Evolutionary conservation across 2,329 filamentous ascomycete species (phyloP).

Genomic region (Neofusicoccum cordaticola): DNA sequence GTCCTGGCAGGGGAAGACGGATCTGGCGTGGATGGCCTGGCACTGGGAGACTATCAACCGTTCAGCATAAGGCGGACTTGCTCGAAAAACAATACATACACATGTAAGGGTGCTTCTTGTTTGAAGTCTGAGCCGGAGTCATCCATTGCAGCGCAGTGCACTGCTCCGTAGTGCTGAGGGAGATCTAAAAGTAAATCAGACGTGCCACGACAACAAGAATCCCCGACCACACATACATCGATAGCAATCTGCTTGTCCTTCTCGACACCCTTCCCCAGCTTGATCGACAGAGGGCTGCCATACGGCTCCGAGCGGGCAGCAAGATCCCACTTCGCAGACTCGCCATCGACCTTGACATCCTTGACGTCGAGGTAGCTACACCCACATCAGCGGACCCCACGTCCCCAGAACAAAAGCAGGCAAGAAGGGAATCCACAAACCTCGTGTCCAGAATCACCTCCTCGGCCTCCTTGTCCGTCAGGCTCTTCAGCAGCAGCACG

Average conservation of each 20-base stretch:
- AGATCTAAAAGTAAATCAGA: slow-evolving; percentile 50
- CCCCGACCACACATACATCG: slow-evolving; percentile 38
- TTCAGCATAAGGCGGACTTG: background rate
- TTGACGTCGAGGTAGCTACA: slow-evolving; percentile 67
- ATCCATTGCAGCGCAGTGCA: slow-evolving; percentile 97
- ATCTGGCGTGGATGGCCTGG: slow-evolving; percentile 92
- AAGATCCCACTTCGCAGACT: slow-evolving; percentile 65
- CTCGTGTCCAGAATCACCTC: slow-evolving; percentile 87
- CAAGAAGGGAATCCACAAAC: slow-evolving; percentile 24
- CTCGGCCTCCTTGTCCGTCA: slow-evolving; percentile 64
- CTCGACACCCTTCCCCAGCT: slow-evolving; percentile 46
- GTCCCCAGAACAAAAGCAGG: background rate
- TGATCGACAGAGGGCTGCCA: slow-evolving; percentile 67
- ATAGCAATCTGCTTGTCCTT: slow-evolving; percentile 49
- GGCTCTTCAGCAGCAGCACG: slow-evolving; percentile 70
- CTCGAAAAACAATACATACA: slow-evolving; percentile 44
- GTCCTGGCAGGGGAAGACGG: slow-evolving; percentile 94
- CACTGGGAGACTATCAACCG: slow-evolving; percentile 71
- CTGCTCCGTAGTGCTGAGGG: slow-evolving; percentile 75
- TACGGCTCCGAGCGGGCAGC: slow-evolving; percentile 70
- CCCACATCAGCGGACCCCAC: background rate
- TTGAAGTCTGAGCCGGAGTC: slow-evolving; percentile 87
- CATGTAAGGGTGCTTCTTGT: slow-evolving; percentile 95
- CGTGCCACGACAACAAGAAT: background rate
- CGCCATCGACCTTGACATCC: slow-evolving; percentile 66